phyloP scores from a whole-genome alignment of 2,329 filamentous ascomycete species.

The Nannizziopsis barbatae region DNA sequence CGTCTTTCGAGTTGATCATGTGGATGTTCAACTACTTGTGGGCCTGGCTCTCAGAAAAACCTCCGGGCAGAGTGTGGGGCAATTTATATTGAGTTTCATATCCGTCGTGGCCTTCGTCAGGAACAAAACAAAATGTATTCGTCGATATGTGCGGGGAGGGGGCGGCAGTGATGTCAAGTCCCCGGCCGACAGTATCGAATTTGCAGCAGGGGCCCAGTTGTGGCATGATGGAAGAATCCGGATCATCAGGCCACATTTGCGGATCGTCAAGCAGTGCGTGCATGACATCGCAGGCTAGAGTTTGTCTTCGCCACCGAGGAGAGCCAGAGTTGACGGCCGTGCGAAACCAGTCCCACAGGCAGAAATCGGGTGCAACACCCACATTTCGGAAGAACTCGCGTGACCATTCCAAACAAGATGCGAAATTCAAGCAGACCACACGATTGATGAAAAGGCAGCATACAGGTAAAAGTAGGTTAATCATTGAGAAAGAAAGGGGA shows the following conservation, averaged over 20 bases:
- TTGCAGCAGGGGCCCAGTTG: background rate
- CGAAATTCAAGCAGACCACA: background rate
- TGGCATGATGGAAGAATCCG: background rate
- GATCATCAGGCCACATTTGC: too few relatives aligned
- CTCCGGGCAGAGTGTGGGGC: background rate
- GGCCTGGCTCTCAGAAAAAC: background rate
- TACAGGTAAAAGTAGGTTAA: background rate
- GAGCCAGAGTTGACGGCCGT: background rate
- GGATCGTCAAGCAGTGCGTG: too few relatives aligned
- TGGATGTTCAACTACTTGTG: background rate
- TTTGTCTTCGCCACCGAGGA: constrained; percentile 1
- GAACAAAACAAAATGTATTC: too few relatives aligned
- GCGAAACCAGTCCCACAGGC: background rate
- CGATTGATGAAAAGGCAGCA: background rate
- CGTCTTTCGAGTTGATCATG: background rate
- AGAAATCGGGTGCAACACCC: background rate
- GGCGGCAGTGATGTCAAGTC: background rate
- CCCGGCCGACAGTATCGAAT: background rate
- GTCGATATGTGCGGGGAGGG: background rate
- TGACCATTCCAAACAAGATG: constrained; percentile 3
- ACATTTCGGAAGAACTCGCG: constrained; percentile 12
- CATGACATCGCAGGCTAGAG: background rate
- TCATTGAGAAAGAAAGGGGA: too few relatives aligned
- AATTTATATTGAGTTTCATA: background rate
- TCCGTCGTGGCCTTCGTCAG: too few relatives aligned